Conservation (phyloP, 2,329 filamentous ascomycete genomes). For the Penicillium expansum region DNA sequence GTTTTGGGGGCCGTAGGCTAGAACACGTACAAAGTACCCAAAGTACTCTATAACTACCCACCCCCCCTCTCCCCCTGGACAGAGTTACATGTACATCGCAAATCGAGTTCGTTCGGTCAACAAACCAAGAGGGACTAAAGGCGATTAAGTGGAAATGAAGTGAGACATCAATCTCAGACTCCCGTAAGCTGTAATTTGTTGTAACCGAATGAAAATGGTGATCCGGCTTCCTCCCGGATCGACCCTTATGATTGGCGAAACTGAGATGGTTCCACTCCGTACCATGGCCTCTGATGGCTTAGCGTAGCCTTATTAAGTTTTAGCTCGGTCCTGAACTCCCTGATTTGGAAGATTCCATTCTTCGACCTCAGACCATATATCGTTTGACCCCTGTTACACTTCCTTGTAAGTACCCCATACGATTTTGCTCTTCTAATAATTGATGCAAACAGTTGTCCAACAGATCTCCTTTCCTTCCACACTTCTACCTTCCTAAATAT, state of each 20-base stretch:
- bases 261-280: neutral
- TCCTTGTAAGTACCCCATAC: too few species aligned
- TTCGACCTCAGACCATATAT: neutral
- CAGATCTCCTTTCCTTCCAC: too few species aligned
- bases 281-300: neutral
- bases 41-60: neutral
- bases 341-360: neutral
- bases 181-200: neutral
- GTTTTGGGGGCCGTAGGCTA: neutral
- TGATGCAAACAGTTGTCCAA: neutral
- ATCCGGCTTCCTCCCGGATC: slow-evolving; percentile 1
- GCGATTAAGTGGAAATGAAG: neutral
- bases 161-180: neutral
- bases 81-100: neutral
- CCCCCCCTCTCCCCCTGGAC: neutral
- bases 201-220: neutral
- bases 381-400: neutral
- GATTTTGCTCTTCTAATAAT: neutral
- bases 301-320: neutral
- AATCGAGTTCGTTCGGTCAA: neutral
- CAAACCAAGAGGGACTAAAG: neutral
- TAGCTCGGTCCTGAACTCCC: neutral
- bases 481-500: neutral
- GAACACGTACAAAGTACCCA: neutral
- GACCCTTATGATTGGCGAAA: neutral